phyloP scores from a whole-genome alignment of 768 basidiomycete species.

The Suillus clintonianus region DNA sequence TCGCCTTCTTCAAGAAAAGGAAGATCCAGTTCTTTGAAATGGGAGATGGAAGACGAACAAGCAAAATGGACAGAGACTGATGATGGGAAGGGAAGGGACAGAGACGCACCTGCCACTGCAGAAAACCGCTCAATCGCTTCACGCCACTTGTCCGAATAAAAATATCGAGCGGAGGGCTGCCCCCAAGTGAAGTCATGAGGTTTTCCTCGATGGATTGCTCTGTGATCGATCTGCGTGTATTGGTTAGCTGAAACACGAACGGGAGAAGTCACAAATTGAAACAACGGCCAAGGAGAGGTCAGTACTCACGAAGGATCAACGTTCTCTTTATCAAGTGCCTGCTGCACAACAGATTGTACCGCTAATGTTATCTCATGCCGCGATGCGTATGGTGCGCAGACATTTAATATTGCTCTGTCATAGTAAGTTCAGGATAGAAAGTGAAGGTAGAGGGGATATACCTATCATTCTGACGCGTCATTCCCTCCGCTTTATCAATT shows the following conservation, averaged over 20 bases:
- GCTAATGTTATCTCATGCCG: slow-evolving; percentile 90
- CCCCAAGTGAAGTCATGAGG: slow-evolving; percentile 63
- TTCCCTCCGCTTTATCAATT: slow-evolving; percentile 66
- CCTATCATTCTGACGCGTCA: slow-evolving; percentile 77
- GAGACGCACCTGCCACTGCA: slow-evolving; percentile 90
- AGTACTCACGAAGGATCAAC: slow-evolving; percentile 28
- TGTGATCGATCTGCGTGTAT: not conserved
- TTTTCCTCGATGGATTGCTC: slow-evolving; percentile 41
- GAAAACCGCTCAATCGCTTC: slow-evolving; percentile 81
- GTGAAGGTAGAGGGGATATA: slow-evolving; percentile 32
- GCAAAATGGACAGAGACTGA: not conserved
- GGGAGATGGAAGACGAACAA: slow-evolving; percentile 34
- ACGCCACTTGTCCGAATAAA: slow-evolving; percentile 92
- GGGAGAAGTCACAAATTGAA: slow-evolving; percentile 4
- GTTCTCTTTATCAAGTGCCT: slow-evolving; percentile 34
- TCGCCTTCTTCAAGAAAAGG: slow-evolving; percentile 36
- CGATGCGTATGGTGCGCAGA: slow-evolving; percentile 92
- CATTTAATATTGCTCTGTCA: slow-evolving; percentile 79
- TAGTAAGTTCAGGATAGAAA: slow-evolving; percentile 1
- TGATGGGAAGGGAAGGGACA: not conserved
- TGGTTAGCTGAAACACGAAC: not conserved
- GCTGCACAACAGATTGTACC: slow-evolving; percentile 41
- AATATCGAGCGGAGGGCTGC: slow-evolving; percentile 84
- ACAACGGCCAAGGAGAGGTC: not conserved
- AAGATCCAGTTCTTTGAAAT: slow-evolving; percentile 39